phyloP scores from a whole-genome alignment of 805 yeast species.

The Hanseniaspora osmophila region DNA sequence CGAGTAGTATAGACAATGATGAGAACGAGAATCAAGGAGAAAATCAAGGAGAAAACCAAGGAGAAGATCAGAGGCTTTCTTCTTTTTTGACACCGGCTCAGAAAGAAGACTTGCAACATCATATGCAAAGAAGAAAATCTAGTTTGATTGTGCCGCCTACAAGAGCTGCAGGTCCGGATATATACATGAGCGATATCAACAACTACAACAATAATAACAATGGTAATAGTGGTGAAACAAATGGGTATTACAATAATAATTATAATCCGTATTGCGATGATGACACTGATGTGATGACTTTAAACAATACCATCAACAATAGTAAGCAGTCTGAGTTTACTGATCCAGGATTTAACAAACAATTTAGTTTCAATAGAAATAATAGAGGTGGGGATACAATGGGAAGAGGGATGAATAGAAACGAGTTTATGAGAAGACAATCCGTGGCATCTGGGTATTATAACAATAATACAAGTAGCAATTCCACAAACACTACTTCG shows the following conservation, averaged over 20 bases:
- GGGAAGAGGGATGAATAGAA: not conserved
- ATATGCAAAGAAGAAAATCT: slow-evolving; percentile 18
- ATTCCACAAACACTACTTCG: too few species aligned
- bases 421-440: slow-evolving; percentile 6
- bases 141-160: slow-evolving; percentile 28
- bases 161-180: slow-evolving; percentile 24
- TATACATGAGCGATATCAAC: not conserved
- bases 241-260: too few species aligned
- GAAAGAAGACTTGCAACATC: not conserved
- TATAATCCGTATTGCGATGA: too few species aligned
- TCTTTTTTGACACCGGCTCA: not conserved
- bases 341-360: not conserved
- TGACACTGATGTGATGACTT: too few species aligned
- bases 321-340: slow-evolving; percentile 1
- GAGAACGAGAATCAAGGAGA: not conserved
- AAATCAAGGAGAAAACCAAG: not conserved
- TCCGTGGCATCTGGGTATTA: slow-evolving; percentile 8
- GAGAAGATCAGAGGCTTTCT: not conserved
- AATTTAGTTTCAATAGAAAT: not conserved
- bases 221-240: not conserved
- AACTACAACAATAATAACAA: not conserved
- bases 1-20: not conserved
- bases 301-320: slow-evolving; percentile 7
- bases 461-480: not conserved
- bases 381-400: not conserved